Conservation (phyloP, 1,284 basidiomycete genomes). For the Cerrena zonata region DNA sequence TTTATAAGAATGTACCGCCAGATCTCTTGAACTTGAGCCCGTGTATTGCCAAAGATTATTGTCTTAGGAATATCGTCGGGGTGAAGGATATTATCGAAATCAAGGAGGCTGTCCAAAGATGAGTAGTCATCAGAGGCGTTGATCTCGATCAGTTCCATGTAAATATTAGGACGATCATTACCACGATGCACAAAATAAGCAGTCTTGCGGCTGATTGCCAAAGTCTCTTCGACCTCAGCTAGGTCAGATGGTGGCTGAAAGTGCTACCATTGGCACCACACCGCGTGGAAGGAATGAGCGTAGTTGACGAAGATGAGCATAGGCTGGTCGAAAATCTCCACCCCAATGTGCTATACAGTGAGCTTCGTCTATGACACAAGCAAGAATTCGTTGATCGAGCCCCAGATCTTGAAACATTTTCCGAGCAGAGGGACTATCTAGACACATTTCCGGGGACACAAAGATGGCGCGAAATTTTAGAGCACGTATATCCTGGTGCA, state of each 20-base stretch:
- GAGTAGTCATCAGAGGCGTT: not conserved
- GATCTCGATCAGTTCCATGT: not conserved
- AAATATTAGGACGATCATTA: conserved; percentile 20
- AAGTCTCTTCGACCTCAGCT: conserved; percentile 6
- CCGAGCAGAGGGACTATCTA: conserved; percentile 18
- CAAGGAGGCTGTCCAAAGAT: not conserved
- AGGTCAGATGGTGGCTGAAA: conserved; percentile 18
- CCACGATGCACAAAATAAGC: conserved; percentile 16
- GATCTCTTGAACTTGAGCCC: not conserved
- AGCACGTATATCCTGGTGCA: conserved; percentile 17
- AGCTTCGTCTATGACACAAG: conserved; percentile 31
- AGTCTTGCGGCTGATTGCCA: conserved; percentile 2
- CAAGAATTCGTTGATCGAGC: conserved; percentile 8
- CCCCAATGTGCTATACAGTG: conserved; percentile 28
- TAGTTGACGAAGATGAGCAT: conserved; percentile 13
- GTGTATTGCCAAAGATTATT: conserved; percentile 2
- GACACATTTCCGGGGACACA: conserved; percentile 32
- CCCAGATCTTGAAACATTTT: not conserved
- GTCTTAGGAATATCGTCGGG: not conserved
- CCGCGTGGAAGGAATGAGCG: conserved; percentile 12
- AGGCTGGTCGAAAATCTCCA: conserved; percentile 18
- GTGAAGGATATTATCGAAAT: not conserved
- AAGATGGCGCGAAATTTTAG: conserved; percentile 23
- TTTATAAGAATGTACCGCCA: not conserved
- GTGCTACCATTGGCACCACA: conserved; percentile 14